A percentile compares a stretch with the other conserved stretches of the same genome.
These are phyloP conservation scores for Epicoccum sorghinum DNA, from an alignment of 2,329 filamentous ascomycete species.

Conservation along the genomic window DNA sequence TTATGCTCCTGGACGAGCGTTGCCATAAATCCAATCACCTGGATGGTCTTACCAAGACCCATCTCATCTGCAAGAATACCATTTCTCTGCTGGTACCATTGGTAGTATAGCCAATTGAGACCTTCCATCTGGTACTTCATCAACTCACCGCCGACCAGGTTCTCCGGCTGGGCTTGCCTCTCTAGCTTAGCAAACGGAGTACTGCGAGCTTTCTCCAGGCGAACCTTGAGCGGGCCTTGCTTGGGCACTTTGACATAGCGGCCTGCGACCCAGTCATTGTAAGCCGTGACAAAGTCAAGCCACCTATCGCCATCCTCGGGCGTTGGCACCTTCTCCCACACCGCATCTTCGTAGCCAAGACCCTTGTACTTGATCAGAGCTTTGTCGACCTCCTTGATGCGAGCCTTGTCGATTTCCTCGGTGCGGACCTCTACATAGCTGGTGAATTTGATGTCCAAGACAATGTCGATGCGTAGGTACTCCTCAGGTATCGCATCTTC, in stretches of 20 bases:
- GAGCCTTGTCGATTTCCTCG: conserved; percentile 72
- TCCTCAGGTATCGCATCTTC: conserved; percentile 88
- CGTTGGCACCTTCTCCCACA: conserved; percentile 83
- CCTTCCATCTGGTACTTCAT: conserved; percentile 96
- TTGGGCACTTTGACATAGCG: conserved; percentile 71
- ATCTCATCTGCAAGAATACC: conserved; percentile 96
- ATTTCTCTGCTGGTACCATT: conserved; percentile 82
- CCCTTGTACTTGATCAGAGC: conserved; percentile 92
- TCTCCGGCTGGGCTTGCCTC: conserved; percentile 73
- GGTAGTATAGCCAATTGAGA: conserved; percentile 92
- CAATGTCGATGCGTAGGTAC: conserved; percentile 82
- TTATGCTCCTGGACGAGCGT: conserved; percentile 66
- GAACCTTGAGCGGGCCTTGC: conserved; percentile 64
- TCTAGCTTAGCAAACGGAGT: conserved; percentile 71
- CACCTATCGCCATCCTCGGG: conserved; percentile 71
- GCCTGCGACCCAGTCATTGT: conserved; percentile 83
- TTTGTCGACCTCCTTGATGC: conserved; percentile 73
- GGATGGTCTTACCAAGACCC: conserved; percentile 96
- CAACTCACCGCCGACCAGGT: conserved; percentile 76
- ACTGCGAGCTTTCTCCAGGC: conserved; percentile 70
- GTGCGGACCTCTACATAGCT: conserved; percentile 63
- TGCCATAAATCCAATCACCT: conserved; percentile 82
- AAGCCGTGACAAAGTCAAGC: conserved; percentile 80
- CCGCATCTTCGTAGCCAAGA: conserved; percentile 84
- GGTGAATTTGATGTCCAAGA: conserved; percentile 79